Evolutionary conservation across 2,329 filamentous ascomycete genomes (phyloP).

Genomic region (Venturia asperata): DNA sequence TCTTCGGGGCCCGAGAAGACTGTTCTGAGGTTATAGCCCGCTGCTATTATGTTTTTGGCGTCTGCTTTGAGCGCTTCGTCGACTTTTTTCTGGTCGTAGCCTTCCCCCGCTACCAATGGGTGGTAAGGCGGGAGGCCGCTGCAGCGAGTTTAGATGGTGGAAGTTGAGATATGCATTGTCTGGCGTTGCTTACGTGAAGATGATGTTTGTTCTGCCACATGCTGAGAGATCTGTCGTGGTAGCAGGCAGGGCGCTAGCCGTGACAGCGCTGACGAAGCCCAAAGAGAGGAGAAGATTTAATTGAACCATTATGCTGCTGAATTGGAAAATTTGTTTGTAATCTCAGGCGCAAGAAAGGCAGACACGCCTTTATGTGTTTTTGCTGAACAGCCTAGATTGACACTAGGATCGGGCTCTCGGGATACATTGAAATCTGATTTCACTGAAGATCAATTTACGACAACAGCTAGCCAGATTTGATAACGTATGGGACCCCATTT

Average conservation of each 20-base stretch:
- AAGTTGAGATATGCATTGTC: too few species aligned
- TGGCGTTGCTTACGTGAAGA: conserved; percentile 7
- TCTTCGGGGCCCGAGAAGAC: conserved; percentile 13
- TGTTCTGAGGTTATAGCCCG: conserved; percentile 9
- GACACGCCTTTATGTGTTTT: neutral
- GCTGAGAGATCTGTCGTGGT: neutral
- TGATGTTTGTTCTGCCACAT: conserved; percentile 7
- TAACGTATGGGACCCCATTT: neutral
- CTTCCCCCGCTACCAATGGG: neutral
- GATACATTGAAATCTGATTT: too few species aligned
- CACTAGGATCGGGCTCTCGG: neutral
- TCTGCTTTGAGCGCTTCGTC: conserved; percentile 6
- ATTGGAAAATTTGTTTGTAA: neutral
- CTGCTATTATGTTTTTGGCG: conserved; percentile 3
- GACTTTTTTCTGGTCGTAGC: neutral
- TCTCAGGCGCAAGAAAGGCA: neutral
- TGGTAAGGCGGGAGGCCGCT: conserved; percentile 14
- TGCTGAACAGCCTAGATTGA: neutral
- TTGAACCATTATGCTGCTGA: conserved; percentile 5
- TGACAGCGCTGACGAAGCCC: neutral
- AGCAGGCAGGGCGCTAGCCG: neutral
- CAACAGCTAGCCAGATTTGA: neutral
- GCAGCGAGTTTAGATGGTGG: neutral
- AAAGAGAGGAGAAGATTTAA: neutral
- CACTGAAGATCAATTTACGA: neutral